Conservation (phyloP, 2,329 filamentous ascomycete genomes). For the Zymoseptoria pseudotritici region DNA sequence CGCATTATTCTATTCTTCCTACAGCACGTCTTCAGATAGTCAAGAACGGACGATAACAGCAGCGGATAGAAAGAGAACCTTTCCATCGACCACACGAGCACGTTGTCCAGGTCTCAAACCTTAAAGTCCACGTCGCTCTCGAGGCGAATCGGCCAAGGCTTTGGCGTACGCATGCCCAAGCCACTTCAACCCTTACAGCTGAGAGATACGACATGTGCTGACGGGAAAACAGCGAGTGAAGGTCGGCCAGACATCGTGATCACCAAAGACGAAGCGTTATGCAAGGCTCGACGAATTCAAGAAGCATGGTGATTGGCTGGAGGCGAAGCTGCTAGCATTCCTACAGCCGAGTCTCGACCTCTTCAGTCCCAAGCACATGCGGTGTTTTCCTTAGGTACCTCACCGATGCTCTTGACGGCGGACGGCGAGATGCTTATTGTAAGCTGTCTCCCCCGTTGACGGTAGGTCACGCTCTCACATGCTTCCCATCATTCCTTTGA, state of each 20-base stretch:
- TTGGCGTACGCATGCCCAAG: not conserved
- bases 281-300: not conserved
- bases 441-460: not conserved
- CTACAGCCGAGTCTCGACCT: not conserved
- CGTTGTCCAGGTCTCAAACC: not conserved
- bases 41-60: not conserved
- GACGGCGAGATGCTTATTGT: not conserved
- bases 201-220: not conserved
- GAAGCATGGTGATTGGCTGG: not conserved
- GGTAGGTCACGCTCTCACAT: not conserved
- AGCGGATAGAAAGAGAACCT: not conserved
- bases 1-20: not conserved
- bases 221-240: not conserved
- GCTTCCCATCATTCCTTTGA: not conserved
- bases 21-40: not conserved
- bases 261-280: not conserved
- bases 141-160: not conserved
- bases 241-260: not conserved
- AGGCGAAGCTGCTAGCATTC: not conserved
- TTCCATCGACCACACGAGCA: not conserved
- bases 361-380: not conserved
- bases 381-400: not conserved
- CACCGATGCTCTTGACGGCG: not conserved
- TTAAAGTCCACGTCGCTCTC: not conserved
- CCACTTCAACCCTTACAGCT: not conserved